These are phyloP conservation scores for Sarocladium strictum DNA, from an alignment of 2,329 filamentous ascomycete species.

Conservation along the genomic window DNA sequence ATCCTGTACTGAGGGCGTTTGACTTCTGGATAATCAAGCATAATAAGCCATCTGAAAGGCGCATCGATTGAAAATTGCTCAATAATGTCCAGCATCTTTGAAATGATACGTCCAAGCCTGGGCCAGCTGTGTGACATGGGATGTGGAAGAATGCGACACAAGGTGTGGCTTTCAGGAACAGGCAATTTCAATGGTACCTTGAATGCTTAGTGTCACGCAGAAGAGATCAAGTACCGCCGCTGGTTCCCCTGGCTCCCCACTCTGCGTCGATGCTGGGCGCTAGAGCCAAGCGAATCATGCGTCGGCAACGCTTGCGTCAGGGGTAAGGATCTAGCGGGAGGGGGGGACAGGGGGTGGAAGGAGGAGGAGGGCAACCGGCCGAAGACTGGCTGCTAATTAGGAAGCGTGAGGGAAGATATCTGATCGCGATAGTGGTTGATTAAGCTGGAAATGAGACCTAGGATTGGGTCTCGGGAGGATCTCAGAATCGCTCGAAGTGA, in stretches of 20 bases:
- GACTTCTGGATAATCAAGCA: no score
- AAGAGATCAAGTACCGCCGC: background rate
- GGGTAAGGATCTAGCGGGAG: slow-evolving; percentile 5
- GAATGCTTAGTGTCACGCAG: background rate
- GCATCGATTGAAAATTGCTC: background rate
- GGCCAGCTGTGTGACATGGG: background rate
- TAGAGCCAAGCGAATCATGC: slow-evolving; percentile 8
- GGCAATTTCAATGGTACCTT: slow-evolving; percentile 1
- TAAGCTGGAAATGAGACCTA: no score
- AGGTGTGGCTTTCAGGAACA: background rate
- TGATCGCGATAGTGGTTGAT: no score
- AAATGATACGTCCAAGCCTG: no score
- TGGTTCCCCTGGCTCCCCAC: background rate
- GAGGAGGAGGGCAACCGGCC: no score
- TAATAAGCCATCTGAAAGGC: no score
- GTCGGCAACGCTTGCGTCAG: background rate
- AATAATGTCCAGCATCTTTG: no score
- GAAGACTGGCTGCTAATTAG: no score
- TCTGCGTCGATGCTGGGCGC: slow-evolving; percentile 2
- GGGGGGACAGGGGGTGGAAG: background rate
- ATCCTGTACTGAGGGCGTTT: no score
- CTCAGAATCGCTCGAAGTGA: no score
- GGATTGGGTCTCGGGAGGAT: no score
- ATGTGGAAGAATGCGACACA: background rate
- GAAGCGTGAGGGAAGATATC: background rate